Base-by-base conservation (phyloP, 495 filamentous ascomycete species). In the Terfezia boudieri region DNA sequence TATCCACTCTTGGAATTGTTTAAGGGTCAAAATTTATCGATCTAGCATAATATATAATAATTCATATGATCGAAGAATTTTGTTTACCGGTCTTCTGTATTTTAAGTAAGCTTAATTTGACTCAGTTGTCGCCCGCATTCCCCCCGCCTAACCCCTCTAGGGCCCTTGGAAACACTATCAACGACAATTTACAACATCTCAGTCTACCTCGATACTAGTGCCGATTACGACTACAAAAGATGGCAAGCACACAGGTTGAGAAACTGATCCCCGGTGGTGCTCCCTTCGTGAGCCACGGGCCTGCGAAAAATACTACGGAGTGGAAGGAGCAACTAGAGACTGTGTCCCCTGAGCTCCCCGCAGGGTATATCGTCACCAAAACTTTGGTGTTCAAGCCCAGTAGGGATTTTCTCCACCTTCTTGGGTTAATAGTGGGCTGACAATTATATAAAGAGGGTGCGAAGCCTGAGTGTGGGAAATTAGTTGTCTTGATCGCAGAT, bases 341-440 rank as follows among this genome's bases (percentile, higher is more conserved):
- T 0, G 49, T 58, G 5, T 12, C 49, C 38, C 48, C 56, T 17
- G 61, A 51, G 9, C 55, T 66, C 23, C 64, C 64, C 32, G 57
- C 60, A 52, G 57, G 56, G 50, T 66, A 66, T 50, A 36, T 56
- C 37, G 50, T 66, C 22, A 60, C 64, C 14, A 66, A 66, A 52
- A 66, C 64, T 9, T 56, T 66, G 20, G 64, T 66, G 46, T 66
- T 66, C 50, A 66, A 66, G 38, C 63, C 64, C 36, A 66, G 64
- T 66, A 60, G 20, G 59, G 56, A 52, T 54, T 55, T 32, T 49
- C 32, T 38, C 8, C 49, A 17, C 53, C 52, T 37, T 38, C 49
- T 50, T 41, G 53, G 37, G 9, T 53, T 14, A 57, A 4, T 23
- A 57, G n/a, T 52, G 23, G 7, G 35, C 49, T 52, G 43, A 43